These are phyloP conservation scores for Naegleria gruberi DNA, from an alignment of 208 protist genomes.

Conservation along the genomic window DNA sequence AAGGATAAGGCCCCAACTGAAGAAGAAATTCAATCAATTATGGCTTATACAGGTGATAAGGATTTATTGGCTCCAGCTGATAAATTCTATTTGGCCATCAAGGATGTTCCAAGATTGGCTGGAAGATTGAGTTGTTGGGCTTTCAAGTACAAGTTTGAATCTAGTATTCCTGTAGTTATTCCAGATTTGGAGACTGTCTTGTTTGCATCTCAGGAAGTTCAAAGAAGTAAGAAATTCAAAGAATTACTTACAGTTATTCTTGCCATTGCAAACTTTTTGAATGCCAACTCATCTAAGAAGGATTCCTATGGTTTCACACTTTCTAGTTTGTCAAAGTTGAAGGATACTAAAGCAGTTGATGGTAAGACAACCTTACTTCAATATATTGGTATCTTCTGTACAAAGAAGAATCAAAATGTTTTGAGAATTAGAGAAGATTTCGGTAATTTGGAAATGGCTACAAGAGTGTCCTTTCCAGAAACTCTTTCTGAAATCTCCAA, in stretches of 20 bases:
- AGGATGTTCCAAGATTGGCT: slow-evolving; percentile 13
- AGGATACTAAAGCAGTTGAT: slow-evolving; percentile 16
- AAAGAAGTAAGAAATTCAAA: background rate
- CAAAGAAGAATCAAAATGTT: background rate
- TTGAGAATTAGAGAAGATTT: background rate
- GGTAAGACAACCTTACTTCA: slow-evolving; percentile 4
- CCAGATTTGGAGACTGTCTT: background rate
- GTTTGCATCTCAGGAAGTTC: background rate
- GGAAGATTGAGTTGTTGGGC: slow-evolving; percentile 20
- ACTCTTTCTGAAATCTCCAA: background rate
- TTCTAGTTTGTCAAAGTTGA: background rate
- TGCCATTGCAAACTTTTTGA: slow-evolving; percentile 24
- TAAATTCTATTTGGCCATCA: slow-evolving; percentile 13
- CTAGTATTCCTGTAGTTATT: background rate
- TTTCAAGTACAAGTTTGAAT: slow-evolving; percentile 19
- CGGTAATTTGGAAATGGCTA: background rate
- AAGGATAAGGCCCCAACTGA: slow-evolving; percentile 8
- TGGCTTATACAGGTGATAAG: background rate
- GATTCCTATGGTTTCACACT: slow-evolving; percentile 20
- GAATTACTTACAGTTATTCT: slow-evolving; percentile 16
- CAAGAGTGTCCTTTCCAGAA: background rate
- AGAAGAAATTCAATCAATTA: slow-evolving; percentile 15
- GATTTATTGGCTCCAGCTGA: background rate
- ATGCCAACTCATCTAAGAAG: slow-evolving; percentile 8
- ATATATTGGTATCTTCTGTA: slow-evolving; percentile 12